phyloP scores from a whole-genome alignment of 768 basidiomycete genomes.

The Tubosaeta sp. region DNA sequence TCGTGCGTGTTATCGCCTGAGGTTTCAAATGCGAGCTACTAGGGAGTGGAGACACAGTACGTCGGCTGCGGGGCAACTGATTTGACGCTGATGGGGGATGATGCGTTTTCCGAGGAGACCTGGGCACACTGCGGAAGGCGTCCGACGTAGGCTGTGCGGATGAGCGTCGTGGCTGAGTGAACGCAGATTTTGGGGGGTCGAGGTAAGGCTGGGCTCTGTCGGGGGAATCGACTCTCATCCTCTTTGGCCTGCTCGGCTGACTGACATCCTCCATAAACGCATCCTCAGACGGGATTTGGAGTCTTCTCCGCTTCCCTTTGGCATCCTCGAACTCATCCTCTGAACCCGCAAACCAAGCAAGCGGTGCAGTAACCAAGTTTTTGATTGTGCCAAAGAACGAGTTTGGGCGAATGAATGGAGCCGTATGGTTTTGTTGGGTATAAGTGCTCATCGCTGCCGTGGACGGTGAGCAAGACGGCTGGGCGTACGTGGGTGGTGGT shows the following conservation, averaged over 20 bases:
- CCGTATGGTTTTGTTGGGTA: constrained; percentile 27
- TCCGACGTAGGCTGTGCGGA: constrained; percentile 18
- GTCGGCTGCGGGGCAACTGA: constrained; percentile 34
- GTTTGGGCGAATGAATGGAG: constrained; percentile 45
- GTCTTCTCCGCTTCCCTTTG: constrained; percentile 54
- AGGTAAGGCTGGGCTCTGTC: constrained; percentile 43
- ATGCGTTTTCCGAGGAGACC: constrained; percentile 28
- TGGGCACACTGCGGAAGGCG: constrained; percentile 18
- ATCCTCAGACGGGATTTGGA: constrained; percentile 26
- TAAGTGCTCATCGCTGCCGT: constrained; percentile 26
- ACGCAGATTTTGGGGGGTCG: constrained; percentile 50
- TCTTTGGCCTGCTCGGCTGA: constrained; percentile 40
- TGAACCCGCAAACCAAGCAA: constrained; percentile 49
- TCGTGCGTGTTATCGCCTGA: constrained; percentile 47
- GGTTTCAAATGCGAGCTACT: constrained; percentile 32
- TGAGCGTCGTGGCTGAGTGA: constrained; percentile 26
- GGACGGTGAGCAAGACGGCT: constrained; percentile 16
- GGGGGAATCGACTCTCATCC: constrained; percentile 51
- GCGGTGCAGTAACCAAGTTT: constrained; percentile 61
- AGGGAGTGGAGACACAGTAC: constrained; percentile 41
- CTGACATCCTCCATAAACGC: constrained; percentile 30
- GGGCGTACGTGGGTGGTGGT: constrained; percentile 15
- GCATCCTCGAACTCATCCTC: constrained; percentile 48
- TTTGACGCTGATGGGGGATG: constrained; percentile 30
- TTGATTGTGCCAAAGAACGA: constrained; percentile 62